Base-by-base conservation (phyloP, 2,329 filamentous ascomycete genomes). In the Penicillium sclerotiorum region DNA sequence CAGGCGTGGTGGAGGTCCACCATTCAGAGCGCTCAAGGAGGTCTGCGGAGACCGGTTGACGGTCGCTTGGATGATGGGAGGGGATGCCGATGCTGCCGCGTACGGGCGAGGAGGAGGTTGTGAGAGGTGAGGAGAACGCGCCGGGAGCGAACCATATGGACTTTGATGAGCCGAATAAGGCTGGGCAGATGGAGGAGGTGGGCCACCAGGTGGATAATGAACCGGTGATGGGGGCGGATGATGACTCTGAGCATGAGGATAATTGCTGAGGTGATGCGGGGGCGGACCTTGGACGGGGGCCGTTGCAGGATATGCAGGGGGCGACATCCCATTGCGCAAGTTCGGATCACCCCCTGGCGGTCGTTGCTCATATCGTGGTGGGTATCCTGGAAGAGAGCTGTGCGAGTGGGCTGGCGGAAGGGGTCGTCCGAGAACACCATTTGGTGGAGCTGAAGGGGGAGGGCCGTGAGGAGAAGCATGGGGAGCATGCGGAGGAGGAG, bases 221-320 rank as follows among this genome's bases (percentile, higher is more conserved):
- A 66, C 58, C 32, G 65, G 61, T 13, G 50, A 37, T 23, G 45
- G 50, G 4, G 35, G 38, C 18, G 49, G 44, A 22, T 64, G 58
- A 25, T 63, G 62, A 32, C 55, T 63, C 25, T 62, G 25, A 17
- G 38, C 21, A 27, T 40, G 38, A 38, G 11, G 18, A 38, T 23
- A 17, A 22, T 22, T 12, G 60, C n/a, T 35, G 11, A 13, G 20
- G 25, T 66, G 68, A 33, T 65, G 67, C n/a, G 64, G 47, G 17
- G 67, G 59, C 32, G 67, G 61, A 49, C 67, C 17, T 77, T 69
- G 12, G 75, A 73, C 17, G 82, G 61, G 73, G 80, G 33, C 72
- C 82, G 61, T 73, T 79, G 72, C 62, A 5, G 75, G 57, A 47
- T 64, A 68, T 37, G 56, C 55, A 47, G 65, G 56, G 37, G 69